Conservation (phyloP, 306 rosid species). For the Cucumis hystrix region DNA sequence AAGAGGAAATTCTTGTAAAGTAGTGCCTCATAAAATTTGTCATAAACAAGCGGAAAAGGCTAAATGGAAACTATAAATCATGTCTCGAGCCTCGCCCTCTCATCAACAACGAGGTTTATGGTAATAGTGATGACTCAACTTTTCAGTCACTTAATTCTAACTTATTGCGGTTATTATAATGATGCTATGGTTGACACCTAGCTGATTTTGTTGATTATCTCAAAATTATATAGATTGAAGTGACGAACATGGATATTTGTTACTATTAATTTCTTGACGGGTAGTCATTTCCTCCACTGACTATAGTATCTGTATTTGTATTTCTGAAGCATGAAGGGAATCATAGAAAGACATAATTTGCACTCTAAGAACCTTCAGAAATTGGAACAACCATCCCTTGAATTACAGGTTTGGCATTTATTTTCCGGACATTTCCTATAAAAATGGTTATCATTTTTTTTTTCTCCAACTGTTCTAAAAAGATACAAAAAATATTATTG, state of each 20-base stretch:
- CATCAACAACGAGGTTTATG: neutral
- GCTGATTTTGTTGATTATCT: neutral
- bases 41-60: neutral
- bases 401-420: constrained; percentile 47
- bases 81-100: neutral
- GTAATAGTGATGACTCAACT: neutral
- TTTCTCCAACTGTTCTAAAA: neutral
- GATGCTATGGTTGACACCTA: neutral
- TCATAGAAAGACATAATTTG: constrained; percentile 60
- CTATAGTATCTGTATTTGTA: neutral
- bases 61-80: neutral
- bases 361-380: constrained; percentile 66
- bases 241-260: neutral
- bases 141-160: neutral
- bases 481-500: neutral
- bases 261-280: neutral
- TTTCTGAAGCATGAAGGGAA: constrained; percentile 57
- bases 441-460: neutral
- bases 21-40: neutral
- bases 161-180: neutral
- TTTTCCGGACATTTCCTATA: neutral
- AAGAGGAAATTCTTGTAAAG: neutral
- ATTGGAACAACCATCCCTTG: constrained; percentile 72
- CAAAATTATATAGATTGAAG: neutral
- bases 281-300: neutral